These are phyloP conservation scores for Taphrina communis DNA, from an alignment of 1,139 yeast genomes.

Conservation along the genomic window DNA sequence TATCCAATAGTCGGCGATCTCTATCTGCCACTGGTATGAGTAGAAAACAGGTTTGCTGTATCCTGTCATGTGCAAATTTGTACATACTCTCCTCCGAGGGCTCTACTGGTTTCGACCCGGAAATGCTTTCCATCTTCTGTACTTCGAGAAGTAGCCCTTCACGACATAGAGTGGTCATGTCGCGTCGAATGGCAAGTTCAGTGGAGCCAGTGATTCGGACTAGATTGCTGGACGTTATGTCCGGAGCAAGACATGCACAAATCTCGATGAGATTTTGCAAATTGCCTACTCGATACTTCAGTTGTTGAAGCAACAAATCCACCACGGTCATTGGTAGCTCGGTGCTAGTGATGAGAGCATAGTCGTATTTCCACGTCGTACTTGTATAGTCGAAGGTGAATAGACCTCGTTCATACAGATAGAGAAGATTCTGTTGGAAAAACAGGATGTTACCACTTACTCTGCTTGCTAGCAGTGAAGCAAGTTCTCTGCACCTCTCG, in stretches of 20 bases:
- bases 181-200: neutral
- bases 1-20: neutral
- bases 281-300: neutral
- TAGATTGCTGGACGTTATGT: neutral
- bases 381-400: neutral
- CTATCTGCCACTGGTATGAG: neutral
- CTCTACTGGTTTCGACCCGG: too few species aligned
- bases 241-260: slow-evolving; percentile 24
- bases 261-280: neutral
- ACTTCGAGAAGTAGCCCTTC: neutral
- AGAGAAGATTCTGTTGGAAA: slow-evolving; percentile 14
- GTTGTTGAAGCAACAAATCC: neutral
- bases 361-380: neutral
- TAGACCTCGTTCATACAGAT: slow-evolving; percentile 3
- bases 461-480: slow-evolving; percentile 1
- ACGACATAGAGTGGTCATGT: neutral
- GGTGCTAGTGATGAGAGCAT: neutral
- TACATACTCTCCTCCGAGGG: too few species aligned
- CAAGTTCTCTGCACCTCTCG: neutral
- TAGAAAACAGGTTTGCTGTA: slow-evolving; percentile 10
- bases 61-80: slow-evolving; percentile 23
- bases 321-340: neutral
- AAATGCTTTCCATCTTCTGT: neutral
- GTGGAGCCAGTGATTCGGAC: neutral
- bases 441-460: slow-evolving; percentile 10